These are phyloP conservation scores for Eremothecium cymbalariae DNA, from an alignment of 1,139 yeast species.

Conservation along the genomic window DNA sequence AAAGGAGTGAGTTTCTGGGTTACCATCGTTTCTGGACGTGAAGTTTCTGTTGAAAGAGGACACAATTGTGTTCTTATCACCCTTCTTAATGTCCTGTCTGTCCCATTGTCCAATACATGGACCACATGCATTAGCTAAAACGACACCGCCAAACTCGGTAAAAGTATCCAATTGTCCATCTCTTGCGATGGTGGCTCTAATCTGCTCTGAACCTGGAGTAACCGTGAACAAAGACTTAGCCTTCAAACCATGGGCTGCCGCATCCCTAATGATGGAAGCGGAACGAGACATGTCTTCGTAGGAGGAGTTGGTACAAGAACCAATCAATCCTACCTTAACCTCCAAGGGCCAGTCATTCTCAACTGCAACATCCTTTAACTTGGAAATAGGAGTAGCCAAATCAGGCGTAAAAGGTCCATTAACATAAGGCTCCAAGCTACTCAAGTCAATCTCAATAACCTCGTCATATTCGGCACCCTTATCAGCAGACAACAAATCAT, in stretches of 20 bases:
- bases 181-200: conserved; percentile 92
- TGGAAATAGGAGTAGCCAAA: conserved; percentile 75
- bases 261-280: conserved; percentile 77
- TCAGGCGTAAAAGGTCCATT: conserved; percentile 97
- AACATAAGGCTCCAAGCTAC: conserved; percentile 74
- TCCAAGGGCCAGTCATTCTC: conserved; percentile 72
- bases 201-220: conserved; percentile 98
- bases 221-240: conserved; percentile 90
- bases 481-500: conserved; percentile 67
- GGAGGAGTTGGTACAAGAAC: conserved; percentile 96
- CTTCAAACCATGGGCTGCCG: conserved; percentile 75
- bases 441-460: conserved; percentile 68
- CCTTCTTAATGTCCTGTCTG: conserved; percentile 58
- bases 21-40: conserved; percentile 97
- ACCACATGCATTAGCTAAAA: conserved; percentile 95
- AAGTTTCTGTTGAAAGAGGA: conserved; percentile 96
- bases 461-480: conserved; percentile 77
- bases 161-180: conserved; percentile 81
- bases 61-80: conserved; percentile 72
- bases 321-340: conserved; percentile 87
- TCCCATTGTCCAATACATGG: conserved; percentile 99
- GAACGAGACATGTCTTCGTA: conserved; percentile 98
- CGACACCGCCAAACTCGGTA: conserved; percentile 78
- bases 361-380: conserved; percentile 54
- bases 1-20: conserved; percentile 96